phyloP scores from a whole-genome alignment of 768 basidiomycete genomes.

The Tricholoma saponaceum region DNA sequence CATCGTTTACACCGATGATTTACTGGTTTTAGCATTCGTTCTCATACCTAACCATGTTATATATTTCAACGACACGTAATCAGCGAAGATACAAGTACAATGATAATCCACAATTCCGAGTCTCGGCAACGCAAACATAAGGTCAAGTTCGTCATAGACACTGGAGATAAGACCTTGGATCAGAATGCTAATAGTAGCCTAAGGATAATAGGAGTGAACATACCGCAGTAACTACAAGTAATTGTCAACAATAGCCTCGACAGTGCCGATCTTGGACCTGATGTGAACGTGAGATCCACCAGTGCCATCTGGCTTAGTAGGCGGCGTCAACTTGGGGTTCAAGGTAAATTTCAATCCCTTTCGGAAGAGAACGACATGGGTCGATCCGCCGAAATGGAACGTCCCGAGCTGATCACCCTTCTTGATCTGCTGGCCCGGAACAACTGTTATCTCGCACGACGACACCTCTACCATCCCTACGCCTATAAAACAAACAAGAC shows the following conservation, averaged over 20 bases:
- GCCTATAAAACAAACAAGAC: constrained; percentile 50
- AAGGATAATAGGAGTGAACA: neutral
- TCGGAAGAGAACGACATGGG: neutral
- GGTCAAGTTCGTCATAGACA: neutral
- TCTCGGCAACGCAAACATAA: neutral
- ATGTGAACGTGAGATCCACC: neutral
- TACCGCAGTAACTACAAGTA: neutral
- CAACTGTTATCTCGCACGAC: constrained; percentile 48
- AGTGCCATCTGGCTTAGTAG: neutral
- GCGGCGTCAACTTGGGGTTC: neutral
- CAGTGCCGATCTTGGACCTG: neutral
- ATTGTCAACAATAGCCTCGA: neutral
- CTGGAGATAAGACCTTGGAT: constrained; percentile 1
- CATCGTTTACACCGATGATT: neutral
- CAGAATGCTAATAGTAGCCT: neutral
- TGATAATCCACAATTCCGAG: neutral
- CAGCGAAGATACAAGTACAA: neutral
- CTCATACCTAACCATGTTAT: neutral
- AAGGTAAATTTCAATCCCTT: neutral
- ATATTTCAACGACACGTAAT: neutral
- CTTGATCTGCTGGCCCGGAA: constrained; percentile 22
- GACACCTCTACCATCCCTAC: constrained; percentile 63
- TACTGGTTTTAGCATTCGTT: neutral
- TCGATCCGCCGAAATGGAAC: constrained; percentile 58
- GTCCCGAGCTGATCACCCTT: constrained; percentile 56